These are phyloP conservation scores for Exophiala dermatitidis DNA, from an alignment of 2,329 filamentous ascomycete genomes.

Conservation along the genomic window DNA sequence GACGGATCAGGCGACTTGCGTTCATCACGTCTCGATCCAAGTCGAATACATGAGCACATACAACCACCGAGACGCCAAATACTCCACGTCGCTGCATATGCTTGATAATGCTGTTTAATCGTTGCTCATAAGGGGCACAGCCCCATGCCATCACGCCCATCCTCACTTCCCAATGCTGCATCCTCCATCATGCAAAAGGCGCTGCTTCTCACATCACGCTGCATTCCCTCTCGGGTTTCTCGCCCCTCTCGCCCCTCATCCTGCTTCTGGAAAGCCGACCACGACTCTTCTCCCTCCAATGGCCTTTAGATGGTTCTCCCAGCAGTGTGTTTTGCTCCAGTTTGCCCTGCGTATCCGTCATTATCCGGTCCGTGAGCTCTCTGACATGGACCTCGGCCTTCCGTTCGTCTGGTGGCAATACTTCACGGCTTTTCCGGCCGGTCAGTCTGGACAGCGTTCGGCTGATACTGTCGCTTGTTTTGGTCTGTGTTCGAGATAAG, in stretches of 20 bases:
- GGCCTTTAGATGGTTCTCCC: constrained; percentile 27
- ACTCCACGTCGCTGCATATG: not conserved
- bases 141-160: not conserved
- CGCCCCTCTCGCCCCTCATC: constrained; percentile 26
- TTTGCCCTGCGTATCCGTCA: constrained; percentile 1
- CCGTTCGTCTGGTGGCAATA: constrained; percentile 2
- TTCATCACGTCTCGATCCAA: not conserved
- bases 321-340: constrained; percentile 1
- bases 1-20: no score
- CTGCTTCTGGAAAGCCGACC: constrained; percentile 24
- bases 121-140: not conserved
- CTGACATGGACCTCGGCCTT: constrained; percentile 12
- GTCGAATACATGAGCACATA: not conserved
- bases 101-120: not conserved
- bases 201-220: constrained; percentile 33
- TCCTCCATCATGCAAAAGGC: not conserved
- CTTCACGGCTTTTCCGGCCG: constrained; percentile 18
- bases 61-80: not conserved
- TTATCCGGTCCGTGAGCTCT: constrained; percentile 5
- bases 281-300: constrained; percentile 33
- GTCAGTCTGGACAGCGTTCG: constrained; percentile 15
- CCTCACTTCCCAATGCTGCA: not conserved
- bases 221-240: constrained; percentile 40
- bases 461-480: constrained; percentile 23
- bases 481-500: constrained; percentile 9